Base-by-base conservation (phyloP, 1,284 basidiomycete species). In the Gymnopus androsaceus region DNA sequence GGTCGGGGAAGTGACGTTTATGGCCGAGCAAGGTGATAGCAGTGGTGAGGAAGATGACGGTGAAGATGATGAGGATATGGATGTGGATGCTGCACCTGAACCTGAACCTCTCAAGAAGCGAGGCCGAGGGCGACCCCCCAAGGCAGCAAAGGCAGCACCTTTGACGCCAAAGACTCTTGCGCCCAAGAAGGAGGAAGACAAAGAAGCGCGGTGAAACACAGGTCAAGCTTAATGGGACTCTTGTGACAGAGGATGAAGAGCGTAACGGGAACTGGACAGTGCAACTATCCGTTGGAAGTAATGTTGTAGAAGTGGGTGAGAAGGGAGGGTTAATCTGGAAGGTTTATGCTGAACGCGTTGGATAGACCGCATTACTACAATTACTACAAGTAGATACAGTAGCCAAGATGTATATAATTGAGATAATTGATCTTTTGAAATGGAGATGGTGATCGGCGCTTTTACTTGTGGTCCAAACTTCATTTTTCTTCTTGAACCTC, bases 251-350 rank as follows among this genome's bases (percentile, higher is more conserved):
- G 58, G 74, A 76, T 55, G 62, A 73, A 28, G 76, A 76, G 14
- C 64, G 72, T 19, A 67, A 69, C 1, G 73, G 74, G 5, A 67
- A 76, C 52, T 89, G 87, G 88, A 75, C 77, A 59, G 68, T 87
- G 17, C 75, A 77, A 17, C 66, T 88, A 17, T 73, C 77, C 2
- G 64, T 73, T 6, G 87, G 88, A 3, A 64, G 72, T 15, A 87
- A 81, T 61, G 69, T 81, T 14, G 64, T 90, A 36, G 87, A 90
- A 66, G 70, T 90, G n/a, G 86, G 87, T 17, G 87, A 88, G 72
- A 80, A 79, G 63, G 83, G 79, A 31, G 84, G 83, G 19, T 66
- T 81, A 63, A 69, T 79, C 49, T 89, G 85, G 88, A 87, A 83
- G 67, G 75, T 87, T 36, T 85, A 85, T 69, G 69, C 83, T 49